Percentiles rank a stretch among this genome's conserved stretches.
These are phyloP conservation scores for Trichoderma endophyticum DNA, from an alignment of 2,329 filamentous ascomycete genomes.

Conservation along the genomic window DNA sequence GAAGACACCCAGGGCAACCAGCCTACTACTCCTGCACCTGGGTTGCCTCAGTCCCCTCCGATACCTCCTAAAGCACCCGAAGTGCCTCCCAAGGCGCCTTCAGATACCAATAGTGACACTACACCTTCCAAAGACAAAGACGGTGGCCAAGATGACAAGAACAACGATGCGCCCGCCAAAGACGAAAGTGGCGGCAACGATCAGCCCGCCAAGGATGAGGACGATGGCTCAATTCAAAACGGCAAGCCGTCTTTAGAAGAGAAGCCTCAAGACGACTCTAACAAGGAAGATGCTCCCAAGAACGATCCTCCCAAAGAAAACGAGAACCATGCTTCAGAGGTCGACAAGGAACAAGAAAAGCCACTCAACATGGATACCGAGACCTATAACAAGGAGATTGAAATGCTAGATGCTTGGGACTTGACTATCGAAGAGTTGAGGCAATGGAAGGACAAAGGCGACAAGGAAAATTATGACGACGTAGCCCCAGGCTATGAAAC, in stretches of 20 bases:
- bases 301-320: background rate
- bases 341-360: conserved; percentile 17
- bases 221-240: conserved; percentile 16
- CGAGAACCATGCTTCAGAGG: background rate
- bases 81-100: background rate
- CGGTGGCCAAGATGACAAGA: background rate
- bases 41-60: background rate
- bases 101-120: background rate
- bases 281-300: background rate
- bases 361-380: conserved; percentile 22
- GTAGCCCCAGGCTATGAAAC: conserved; percentile 37
- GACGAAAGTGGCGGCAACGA: background rate
- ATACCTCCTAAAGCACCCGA: background rate
- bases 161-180: background rate
- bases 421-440: conserved; percentile 35
- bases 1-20: background rate
- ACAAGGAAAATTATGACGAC: conserved; percentile 35
- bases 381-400: conserved; percentile 15
- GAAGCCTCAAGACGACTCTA: background rate
- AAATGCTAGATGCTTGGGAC: conserved; percentile 30
- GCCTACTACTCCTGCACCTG: background rate
- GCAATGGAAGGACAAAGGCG: conserved; percentile 36
- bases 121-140: background rate
- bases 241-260: background rate
- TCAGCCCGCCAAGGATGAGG: background rate